These are phyloP conservation scores for Amanita rimosa DNA, from an alignment of 768 basidiomycete genomes.

Conservation along the genomic window DNA sequence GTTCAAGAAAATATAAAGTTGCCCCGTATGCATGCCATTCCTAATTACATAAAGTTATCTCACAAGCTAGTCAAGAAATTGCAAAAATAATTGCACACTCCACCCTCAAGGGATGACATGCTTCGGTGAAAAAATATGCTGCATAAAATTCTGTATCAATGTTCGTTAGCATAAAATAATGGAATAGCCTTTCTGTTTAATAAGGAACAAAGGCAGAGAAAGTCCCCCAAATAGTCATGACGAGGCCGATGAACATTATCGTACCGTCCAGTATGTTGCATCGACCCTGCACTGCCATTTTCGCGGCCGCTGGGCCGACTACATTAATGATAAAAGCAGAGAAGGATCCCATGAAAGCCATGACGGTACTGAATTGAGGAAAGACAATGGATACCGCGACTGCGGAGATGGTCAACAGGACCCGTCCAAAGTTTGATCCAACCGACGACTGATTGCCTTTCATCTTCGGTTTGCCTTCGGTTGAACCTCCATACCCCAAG, in stretches of 20 bases:
- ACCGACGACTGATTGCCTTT: neutral
- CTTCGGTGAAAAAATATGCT: neutral
- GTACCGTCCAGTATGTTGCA: constrained; percentile 41
- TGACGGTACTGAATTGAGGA: constrained; percentile 72
- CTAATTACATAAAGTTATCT: constrained; percentile 3
- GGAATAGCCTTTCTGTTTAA: constrained; percentile 6
- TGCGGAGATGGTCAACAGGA: constrained; percentile 44
- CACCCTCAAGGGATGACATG: constrained; percentile 32
- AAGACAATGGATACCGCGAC: constrained; percentile 63
- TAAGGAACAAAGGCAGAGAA: constrained; percentile 43
- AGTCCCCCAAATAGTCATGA: constrained; percentile 78
- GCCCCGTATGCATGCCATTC: constrained; percentile 54
- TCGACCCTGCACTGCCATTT: constrained; percentile 42
- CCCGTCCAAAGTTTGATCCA: constrained; percentile 42
- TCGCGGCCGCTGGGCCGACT: constrained; percentile 67
- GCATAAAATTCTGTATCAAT: constrained; percentile 9
- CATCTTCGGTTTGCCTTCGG: constrained; percentile 24
- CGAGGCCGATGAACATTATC: constrained; percentile 36
- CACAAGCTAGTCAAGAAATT: constrained; percentile 37
- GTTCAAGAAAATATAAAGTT: constrained; percentile 77
- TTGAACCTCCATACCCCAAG: constrained; percentile 43
- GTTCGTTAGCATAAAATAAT: constrained; percentile 4
- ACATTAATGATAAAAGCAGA: constrained; percentile 69
- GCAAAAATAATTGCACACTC: constrained; percentile 69
- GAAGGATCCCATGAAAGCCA: constrained; percentile 91